Conservation (phyloP, 1,139 yeast species). For the Saccharomyces pastorianus region DNA sequence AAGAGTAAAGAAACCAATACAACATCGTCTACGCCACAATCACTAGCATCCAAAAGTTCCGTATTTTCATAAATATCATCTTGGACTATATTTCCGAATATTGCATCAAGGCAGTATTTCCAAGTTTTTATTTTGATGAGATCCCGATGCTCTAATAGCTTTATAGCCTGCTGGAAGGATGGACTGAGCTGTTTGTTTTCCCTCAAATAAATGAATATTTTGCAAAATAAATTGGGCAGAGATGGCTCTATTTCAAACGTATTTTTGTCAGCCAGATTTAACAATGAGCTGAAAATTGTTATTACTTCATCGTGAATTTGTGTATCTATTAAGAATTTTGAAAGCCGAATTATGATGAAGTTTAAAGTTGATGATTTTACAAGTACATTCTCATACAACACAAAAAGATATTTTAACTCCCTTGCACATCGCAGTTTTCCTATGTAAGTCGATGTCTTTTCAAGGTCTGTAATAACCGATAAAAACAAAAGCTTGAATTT, state of each 20-base stretch:
- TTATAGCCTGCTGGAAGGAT: neutral
- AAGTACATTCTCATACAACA: slow-evolving; percentile 11
- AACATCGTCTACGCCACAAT: slow-evolving; percentile 3
- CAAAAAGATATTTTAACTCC: slow-evolving; percentile 13
- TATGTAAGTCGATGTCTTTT: slow-evolving; percentile 4
- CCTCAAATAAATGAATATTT: neutral
- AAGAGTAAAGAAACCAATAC: slow-evolving; percentile 11
- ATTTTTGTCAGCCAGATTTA: neutral
- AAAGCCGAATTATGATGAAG: slow-evolving; percentile 1
- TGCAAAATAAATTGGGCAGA: neutral
- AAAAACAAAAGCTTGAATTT: slow-evolving; percentile 13
- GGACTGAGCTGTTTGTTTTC: neutral
- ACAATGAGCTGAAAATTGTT: neutral
- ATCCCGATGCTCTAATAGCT: neutral
- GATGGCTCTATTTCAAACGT: neutral
- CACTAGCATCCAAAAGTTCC: neutral
- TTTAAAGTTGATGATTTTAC: neutral
- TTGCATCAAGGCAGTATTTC: neutral
- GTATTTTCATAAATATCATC: neutral
- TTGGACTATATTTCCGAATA: neutral
- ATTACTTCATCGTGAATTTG: neutral
- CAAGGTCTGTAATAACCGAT: slow-evolving; percentile 19
- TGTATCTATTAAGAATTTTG: neutral
- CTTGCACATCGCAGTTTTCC: slow-evolving; percentile 12
- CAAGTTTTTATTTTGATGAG: neutral